Evolutionary conservation across 768 basidiomycete genomes (phyloP), one percentile per base, ranked within the genome.

Genomic region (Serendipita vermifera): DNA sequence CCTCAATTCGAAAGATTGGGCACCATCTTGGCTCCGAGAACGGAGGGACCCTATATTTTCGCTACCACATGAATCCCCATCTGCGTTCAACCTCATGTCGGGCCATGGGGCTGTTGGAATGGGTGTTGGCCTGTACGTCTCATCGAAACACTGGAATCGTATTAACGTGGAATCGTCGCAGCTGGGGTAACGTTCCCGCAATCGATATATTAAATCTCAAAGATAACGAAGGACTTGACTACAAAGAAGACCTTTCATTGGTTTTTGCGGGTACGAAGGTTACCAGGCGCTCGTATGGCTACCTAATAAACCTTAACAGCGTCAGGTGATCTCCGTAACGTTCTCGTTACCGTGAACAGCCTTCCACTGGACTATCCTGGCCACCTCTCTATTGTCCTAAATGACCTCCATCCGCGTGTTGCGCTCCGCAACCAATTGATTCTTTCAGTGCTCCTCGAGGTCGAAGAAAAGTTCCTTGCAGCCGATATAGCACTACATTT

Each of bases 311-410:
- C n/a, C n/a, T 5, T 58, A 62, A 5, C 41, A 77, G 76, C 74
- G 0, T 77, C 77, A 4, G 77, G 77, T 3, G 76, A 77, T 61
- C 66, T 77, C 43, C 69, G 76, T 32, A 68, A 76, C 55, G 58
- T 76, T 15, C 48, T 77, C 5, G 61, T 62, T 26, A 77, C 73
- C 2, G 60, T 77, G 54, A 77, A 76, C 58, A 58, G 59, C 11
- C 69, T 77, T 22, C 73, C 75, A 3, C 17, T 59, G 9, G 62
- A 74, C 39, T 76, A 72, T 58, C 63, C 66, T 1, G 76, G 77
- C 2, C 57, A 65, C 9, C 54, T 74, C 14, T 69, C 60, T 6
- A 65, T 77, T 26, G 3, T 75, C 1, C 43, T 77, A 53, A 77
- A 77, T 58, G 77, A 77, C 53, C 14, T 55, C n/a, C 59, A 64